These are phyloP conservation scores for Pyrrhoderma noxium DNA, from an alignment of 1,284 basidiomycete genomes.

Conservation along the genomic window DNA sequence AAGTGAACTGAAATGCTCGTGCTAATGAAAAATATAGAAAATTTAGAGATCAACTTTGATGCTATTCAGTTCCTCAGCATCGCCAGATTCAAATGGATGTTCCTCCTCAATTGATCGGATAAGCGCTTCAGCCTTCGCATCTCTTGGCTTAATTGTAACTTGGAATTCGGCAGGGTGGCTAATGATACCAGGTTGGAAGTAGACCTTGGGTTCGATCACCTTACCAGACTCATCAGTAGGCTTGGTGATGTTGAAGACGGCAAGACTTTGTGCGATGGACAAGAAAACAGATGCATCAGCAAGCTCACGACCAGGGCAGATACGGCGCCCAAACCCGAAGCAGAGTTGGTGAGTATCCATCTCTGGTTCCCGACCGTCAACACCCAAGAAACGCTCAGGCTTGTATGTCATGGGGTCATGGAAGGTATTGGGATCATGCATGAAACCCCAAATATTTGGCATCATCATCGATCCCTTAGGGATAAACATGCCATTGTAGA, in stretches of 20 bases:
- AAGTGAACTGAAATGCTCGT: not conserved
- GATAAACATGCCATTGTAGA: slow-evolving; percentile 18
- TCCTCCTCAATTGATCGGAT: slow-evolving; percentile 16
- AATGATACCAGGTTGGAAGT: slow-evolving; percentile 20
- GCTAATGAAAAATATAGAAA: not conserved
- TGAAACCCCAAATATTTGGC: slow-evolving; percentile 16
- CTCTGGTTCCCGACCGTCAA: slow-evolving; percentile 13
- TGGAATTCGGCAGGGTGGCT: slow-evolving; percentile 15
- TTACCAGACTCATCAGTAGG: slow-evolving; percentile 14
- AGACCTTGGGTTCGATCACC: slow-evolving; percentile 19
- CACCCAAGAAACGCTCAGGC: slow-evolving; percentile 19
- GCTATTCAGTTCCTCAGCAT: slow-evolving; percentile 7
- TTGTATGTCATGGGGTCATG: slow-evolving; percentile 19
- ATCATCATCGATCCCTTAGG: slow-evolving; percentile 19
- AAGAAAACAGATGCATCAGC: slow-evolving; percentile 20
- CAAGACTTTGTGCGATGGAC: slow-evolving; percentile 19
- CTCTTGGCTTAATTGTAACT: slow-evolving; percentile 7
- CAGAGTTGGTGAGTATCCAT: slow-evolving; percentile 7
- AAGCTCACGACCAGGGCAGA: slow-evolving; percentile 18
- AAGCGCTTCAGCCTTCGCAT: slow-evolving; percentile 12
- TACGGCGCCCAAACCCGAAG: slow-evolving; percentile 17
- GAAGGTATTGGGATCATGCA: slow-evolving; percentile 15
- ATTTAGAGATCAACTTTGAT: slow-evolving; percentile 1
- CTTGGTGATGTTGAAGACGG: slow-evolving; percentile 21
- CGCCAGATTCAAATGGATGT: slow-evolving; percentile 10